A percentile compares a stretch with the other conserved stretches of the same genome.
These are phyloP conservation scores for Talaromyces atroroseus DNA, from an alignment of 2,329 filamentous ascomycete genomes.

Conservation along the genomic window DNA sequence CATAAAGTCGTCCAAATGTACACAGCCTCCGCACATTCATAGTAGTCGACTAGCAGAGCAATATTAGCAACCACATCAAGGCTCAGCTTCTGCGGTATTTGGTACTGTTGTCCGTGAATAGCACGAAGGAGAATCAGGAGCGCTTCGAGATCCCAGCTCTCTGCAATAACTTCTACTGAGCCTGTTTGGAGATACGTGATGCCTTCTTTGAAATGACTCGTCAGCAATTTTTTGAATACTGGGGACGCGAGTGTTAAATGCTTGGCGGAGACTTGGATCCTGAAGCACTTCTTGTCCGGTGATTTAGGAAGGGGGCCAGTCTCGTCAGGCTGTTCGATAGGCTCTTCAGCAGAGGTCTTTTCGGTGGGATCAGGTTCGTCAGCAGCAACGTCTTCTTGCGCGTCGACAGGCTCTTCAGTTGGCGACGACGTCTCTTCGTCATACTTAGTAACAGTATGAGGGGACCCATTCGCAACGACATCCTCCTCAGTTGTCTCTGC, in stretches of 20 bases:
- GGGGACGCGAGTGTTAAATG: slow-evolving; percentile 21
- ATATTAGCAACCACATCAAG: slow-evolving; percentile 15
- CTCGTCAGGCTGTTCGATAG: too few relatives aligned
- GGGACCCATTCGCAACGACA: too few relatives aligned
- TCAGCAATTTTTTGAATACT: slow-evolving; percentile 18
- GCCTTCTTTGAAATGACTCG: slow-evolving; percentile 19
- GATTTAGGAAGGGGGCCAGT: too few relatives aligned
- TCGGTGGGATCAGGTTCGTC: too few relatives aligned
- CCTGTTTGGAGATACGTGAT: slow-evolving; percentile 13
- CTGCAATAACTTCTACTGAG: slow-evolving; percentile 17
- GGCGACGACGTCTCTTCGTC: too few relatives aligned
- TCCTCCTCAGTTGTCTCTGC: too few relatives aligned
- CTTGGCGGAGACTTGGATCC: slow-evolving; percentile 22
- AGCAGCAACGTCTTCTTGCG: too few relatives aligned
- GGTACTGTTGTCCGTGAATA: slow-evolving; percentile 17
- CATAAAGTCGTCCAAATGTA: slow-evolving; percentile 16
- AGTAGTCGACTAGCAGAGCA: slow-evolving; percentile 20
- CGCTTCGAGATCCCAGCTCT: slow-evolving; percentile 21
- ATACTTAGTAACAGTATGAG: too few relatives aligned
- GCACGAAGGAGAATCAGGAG: slow-evolving; percentile 21
- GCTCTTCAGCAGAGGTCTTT: too few relatives aligned
- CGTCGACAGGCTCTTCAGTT: too few relatives aligned
- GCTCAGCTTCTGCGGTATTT: slow-evolving; percentile 13
- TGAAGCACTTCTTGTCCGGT: not conserved
- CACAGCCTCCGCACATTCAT: slow-evolving; percentile 17